Evolutionary conservation across 495 filamentous ascomycete species (phyloP).

Genomic region (Neurospora pannonica): DNA sequence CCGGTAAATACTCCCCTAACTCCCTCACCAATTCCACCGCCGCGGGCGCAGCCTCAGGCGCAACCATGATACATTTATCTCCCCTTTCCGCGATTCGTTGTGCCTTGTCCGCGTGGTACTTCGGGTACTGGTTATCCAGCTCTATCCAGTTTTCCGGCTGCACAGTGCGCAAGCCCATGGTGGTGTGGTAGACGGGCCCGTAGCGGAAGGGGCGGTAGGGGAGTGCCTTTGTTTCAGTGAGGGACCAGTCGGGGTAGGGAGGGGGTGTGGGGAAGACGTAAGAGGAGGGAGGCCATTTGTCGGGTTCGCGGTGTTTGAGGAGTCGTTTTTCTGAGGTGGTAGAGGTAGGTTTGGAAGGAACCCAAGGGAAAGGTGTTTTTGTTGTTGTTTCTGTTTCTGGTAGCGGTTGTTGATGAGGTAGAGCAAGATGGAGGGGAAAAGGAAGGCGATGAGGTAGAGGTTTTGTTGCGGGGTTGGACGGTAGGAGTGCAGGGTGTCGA

Average conservation of each 20-base stretch:
- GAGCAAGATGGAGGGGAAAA: background rate
- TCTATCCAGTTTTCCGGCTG: conserved; percentile 82
- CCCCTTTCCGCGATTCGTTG: conserved; percentile 63
- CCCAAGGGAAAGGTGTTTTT: background rate
- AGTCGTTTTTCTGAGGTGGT: background rate
- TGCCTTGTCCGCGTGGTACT: conserved; percentile 67
- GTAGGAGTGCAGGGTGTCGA: background rate
- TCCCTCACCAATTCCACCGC: conserved; percentile 77
- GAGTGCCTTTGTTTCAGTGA: conserved; percentile 61
- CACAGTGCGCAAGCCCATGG: conserved; percentile 74
- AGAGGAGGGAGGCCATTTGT: conserved; percentile 60
- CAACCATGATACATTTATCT: conserved; percentile 58
- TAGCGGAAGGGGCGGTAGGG: conserved; percentile 81
- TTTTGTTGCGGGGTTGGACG: background rate
- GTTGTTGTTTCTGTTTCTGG: background rate
- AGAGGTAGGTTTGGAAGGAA: background rate
- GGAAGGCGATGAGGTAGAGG: background rate
- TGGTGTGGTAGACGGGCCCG: conserved; percentile 63
- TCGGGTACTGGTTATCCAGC: conserved; percentile 73
- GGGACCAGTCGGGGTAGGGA: conserved; percentile 64
- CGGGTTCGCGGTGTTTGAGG: background rate
- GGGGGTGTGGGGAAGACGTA: conserved; percentile 60
- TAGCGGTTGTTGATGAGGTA: background rate
- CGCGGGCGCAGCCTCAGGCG: conserved; percentile 64
- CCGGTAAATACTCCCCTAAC: conserved; percentile 64